phyloP scores from a whole-genome alignment of 1,139 yeast species.

The Meyerozyma carpophila region DNA sequence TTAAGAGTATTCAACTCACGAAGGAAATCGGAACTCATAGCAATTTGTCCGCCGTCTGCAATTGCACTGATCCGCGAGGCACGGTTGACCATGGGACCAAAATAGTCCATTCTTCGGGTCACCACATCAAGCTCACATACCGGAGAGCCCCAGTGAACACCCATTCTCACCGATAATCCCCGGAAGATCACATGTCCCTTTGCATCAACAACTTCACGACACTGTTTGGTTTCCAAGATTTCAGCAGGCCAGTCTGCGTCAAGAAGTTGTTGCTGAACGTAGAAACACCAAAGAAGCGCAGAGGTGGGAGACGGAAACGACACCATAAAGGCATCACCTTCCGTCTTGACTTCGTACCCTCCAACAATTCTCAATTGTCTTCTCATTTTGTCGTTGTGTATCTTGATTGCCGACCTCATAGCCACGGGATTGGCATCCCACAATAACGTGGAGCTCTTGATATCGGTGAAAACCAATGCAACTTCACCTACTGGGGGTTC shows the following conservation, averaged over 20 bases:
- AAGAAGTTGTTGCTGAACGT: constrained; percentile 79
- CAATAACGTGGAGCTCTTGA: constrained; percentile 83
- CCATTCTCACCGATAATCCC: constrained; percentile 95
- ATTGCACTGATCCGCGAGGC: constrained; percentile 91
- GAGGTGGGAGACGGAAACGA: constrained; percentile 91
- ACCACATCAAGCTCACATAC: constrained; percentile 94
- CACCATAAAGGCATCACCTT: constrained; percentile 99
- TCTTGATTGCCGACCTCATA: constrained; percentile 94
- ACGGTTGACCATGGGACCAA: constrained; percentile 97
- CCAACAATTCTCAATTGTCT: constrained; percentile 88
- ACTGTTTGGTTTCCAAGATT: constrained; percentile 78
- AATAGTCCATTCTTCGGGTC: constrained; percentile 95
- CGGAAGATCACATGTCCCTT: constrained; percentile 62
- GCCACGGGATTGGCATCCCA: constrained; percentile 95
- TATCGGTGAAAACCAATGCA: constrained; percentile 96
- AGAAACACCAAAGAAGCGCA: constrained; percentile 91
- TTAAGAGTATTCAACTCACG: constrained; percentile 62
- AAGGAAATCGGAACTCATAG: constrained; percentile 77
- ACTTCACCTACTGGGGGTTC: constrained; percentile 92
- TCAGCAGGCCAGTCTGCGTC: constrained; percentile 95
- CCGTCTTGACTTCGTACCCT: constrained; percentile 97
- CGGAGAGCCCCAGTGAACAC: constrained; percentile 97
- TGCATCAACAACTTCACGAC: constrained; percentile 74
- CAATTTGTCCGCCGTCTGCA: constrained; percentile 98
- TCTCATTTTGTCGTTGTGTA: constrained; percentile 92